Evolutionary conservation across 2,329 filamentous ascomycete genomes (phyloP), one percentile per base, ranked within the genome.

Genomic region (Gliomastix tumulicola): DNA sequence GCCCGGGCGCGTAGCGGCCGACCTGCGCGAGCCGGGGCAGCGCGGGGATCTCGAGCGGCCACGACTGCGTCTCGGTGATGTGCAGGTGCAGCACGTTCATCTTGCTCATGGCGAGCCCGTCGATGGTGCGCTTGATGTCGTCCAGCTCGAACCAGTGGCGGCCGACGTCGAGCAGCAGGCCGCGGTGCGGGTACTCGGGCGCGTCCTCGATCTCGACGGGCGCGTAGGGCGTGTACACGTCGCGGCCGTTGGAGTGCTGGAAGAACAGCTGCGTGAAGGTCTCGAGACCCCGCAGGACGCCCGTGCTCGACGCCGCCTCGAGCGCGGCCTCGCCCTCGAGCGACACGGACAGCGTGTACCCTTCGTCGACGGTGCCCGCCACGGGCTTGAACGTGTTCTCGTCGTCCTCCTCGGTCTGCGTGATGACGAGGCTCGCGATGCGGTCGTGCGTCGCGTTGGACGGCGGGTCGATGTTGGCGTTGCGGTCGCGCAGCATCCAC

Each of bases 11-110:
- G 53, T 94, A 94, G 2, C 86, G 82, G 23, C 87, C 88, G 55
- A 86, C 81, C 36, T 68, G 59, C 4, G 86, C 71, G 3, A 94
- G 67, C 40, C 82, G 73, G 4, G 88, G 45, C 43, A 94, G 60
- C 3, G 82, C 60, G 2, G 85, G 84, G 34, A 94, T 81, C 46
- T 88, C 85, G 18, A 94, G 66, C 1, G 88, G 88, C 83, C 87
- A 94, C 5, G 85, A 85, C 58, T 94, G 87, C 13, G 82, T 79
- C 57, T 94, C 87, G 5, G 85, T 92, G 39, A 82, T 71, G 63
- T 94, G 87, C 37, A 90, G 66, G 59, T 92, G 87, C 38, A 94
- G 69, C 6, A 79, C 71, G 61, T 92, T 92, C 68, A 92, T 74
- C 65, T 94, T 92, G 65, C 81, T 87, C 73, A 79, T 88, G 2